phyloP scores from a whole-genome alignment of 1,284 basidiomycete genomes.

The Fomitopsis pinicola region DNA sequence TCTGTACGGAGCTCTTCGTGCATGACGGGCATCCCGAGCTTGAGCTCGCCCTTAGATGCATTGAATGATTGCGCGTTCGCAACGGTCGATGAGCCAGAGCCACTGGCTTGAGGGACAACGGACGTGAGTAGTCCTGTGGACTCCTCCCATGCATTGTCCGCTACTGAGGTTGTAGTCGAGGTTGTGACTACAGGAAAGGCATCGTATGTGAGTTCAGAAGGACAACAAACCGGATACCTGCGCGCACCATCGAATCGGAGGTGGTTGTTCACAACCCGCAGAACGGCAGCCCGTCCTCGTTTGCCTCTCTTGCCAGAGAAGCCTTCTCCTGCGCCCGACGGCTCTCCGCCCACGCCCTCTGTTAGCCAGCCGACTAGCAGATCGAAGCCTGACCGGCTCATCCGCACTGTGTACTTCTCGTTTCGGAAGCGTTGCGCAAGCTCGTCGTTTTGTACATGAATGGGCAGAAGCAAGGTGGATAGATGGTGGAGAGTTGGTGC shows the following conservation, averaged over 20 bases:
- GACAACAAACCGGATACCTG: not conserved
- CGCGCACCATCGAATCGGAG: conserved; percentile 83
- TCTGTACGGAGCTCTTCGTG: conserved; percentile 78
- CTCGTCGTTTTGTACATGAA: conserved; percentile 83
- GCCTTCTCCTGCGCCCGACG: conserved; percentile 76
- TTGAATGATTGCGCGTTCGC: conserved; percentile 72
- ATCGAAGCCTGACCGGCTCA: conserved; percentile 90
- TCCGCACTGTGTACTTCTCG: conserved; percentile 88
- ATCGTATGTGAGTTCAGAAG: conserved; percentile 16
- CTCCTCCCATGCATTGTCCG: conserved; percentile 72
- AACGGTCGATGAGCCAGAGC: conserved; percentile 30
- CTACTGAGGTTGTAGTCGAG: conserved; percentile 60
- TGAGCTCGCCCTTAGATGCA: conserved; percentile 67
- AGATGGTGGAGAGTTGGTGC: conserved; percentile 75
- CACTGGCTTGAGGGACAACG: conserved; percentile 62
- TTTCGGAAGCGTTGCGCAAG: conserved; percentile 83
- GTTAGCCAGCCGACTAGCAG: conserved; percentile 96
- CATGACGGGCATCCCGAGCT: conserved; percentile 79
- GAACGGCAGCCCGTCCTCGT: conserved; percentile 77
- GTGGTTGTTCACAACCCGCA: conserved; percentile 93
- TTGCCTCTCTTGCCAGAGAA: conserved; percentile 80
- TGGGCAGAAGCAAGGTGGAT: conserved; percentile 77
- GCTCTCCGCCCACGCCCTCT: conserved; percentile 86
- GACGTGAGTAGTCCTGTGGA: conserved; percentile 77
- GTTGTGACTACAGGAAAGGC: conserved; percentile 53